These are phyloP conservation scores for Raphanus sativus DNA, from an alignment of 345 rosid species.

Conservation along the genomic window DNA sequence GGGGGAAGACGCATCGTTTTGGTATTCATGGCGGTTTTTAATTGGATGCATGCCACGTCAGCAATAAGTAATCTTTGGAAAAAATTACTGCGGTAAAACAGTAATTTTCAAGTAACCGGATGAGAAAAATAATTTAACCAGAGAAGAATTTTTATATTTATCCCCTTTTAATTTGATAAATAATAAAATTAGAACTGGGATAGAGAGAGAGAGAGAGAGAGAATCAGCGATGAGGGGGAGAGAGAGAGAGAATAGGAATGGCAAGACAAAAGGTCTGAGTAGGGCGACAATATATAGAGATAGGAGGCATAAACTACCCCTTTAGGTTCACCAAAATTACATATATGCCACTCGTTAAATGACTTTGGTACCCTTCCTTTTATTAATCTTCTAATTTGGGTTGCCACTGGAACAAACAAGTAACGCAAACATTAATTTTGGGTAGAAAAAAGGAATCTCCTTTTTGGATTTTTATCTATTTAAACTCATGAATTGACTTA, in stretches of 20 bases:
- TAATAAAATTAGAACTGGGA: background rate
- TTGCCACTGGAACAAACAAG: conserved; percentile 28
- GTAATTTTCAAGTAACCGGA: conserved; percentile 10
- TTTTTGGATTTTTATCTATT: background rate
- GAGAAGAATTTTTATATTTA: background rate
- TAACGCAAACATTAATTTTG: conserved; percentile 22
- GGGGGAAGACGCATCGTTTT: conserved; percentile 89
- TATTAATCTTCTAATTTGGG: conserved; percentile 31
- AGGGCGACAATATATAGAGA: conserved; percentile 32
- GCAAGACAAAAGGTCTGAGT: background rate
- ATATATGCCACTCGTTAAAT: background rate
- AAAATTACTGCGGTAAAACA: conserved; percentile 30
- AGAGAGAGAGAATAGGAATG: background rate
- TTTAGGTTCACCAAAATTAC: background rate
- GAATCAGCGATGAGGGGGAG: background rate
- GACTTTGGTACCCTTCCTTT: conserved; percentile 7
- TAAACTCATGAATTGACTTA: background rate
- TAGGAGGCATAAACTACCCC: conserved; percentile 4
- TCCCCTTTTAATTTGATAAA: conserved; percentile 9
- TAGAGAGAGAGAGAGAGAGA: background rate
- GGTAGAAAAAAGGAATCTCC: background rate
- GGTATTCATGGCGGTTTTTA: conserved; percentile 47
- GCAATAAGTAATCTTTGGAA: conserved; percentile 1
- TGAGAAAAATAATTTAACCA: background rate
- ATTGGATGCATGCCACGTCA: conserved; percentile 73